phyloP scores from a whole-genome alignment of 441 rosid genomes.

The Populus hybrid region DNA sequence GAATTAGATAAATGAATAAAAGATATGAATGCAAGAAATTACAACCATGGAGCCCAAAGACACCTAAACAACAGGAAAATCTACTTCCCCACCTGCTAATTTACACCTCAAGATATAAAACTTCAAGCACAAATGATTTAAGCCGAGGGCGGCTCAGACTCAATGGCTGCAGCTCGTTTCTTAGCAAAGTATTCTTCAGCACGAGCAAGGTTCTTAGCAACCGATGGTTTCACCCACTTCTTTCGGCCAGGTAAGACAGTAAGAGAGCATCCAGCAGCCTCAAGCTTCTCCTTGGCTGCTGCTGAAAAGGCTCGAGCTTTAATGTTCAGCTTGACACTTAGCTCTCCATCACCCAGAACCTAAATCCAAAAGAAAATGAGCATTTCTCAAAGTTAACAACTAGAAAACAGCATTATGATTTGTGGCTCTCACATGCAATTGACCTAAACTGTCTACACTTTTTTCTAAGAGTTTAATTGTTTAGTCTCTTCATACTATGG shows the following conservation, averaged over 20 bases:
- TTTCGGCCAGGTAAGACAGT: constrained; percentile 74
- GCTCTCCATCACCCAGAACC: constrained; percentile 83
- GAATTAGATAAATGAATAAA: not conserved
- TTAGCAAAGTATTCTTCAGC: constrained; percentile 89
- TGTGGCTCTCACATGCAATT: not conserved
- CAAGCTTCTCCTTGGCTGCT: constrained; percentile 85
- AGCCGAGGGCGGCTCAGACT: constrained; percentile 43
- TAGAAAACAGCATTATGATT: not conserved
- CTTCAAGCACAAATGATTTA: constrained; percentile 15
- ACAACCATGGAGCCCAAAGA: not conserved
- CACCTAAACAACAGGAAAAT: not conserved
- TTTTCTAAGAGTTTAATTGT: not conserved
- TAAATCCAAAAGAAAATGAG: constrained; percentile 22
- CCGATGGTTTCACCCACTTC: constrained; percentile 90
- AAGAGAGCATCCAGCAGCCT: constrained; percentile 72
- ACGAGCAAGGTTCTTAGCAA: constrained; percentile 74
- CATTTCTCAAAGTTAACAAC: not conserved
- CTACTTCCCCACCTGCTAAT: not conserved
- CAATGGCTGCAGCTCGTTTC: constrained; percentile 61
- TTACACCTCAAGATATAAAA: not conserved
- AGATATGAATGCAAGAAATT: not conserved
- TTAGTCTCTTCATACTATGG: not conserved
- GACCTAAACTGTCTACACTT: not conserved
- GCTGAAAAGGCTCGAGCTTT: constrained; percentile 80
- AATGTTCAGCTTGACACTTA: constrained; percentile 63